These are phyloP conservation scores for Pestalotiopsis sp. DNA, from an alignment of 2,329 filamentous ascomycete genomes.

Conservation along the genomic window DNA sequence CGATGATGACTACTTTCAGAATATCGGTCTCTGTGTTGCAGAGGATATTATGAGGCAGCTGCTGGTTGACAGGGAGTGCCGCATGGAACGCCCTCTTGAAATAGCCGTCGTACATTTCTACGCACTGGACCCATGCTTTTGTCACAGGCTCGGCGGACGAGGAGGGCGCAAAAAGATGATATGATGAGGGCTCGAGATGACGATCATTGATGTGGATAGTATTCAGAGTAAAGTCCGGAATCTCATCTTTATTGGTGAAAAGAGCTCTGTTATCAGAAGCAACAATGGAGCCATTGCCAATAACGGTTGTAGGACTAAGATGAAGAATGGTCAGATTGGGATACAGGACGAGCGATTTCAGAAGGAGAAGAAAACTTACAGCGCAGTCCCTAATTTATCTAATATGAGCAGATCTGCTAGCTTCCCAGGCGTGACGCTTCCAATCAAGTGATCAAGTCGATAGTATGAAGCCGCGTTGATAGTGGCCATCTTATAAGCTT, in stretches of 20 bases:
- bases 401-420: slow-evolving; percentile 20
- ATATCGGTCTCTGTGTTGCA: slow-evolving; percentile 29
- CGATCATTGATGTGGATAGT: slow-evolving; percentile 16
- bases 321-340: not conserved
- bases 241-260: slow-evolving; percentile 19
- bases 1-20: slow-evolving; percentile 24
- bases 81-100: slow-evolving; percentile 26
- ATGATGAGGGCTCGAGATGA: slow-evolving; percentile 13
- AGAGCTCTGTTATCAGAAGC: slow-evolving; percentile 19
- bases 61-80: slow-evolving; percentile 9
- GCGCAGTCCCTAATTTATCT: slow-evolving; percentile 17
- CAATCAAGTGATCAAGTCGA: slow-evolving; percentile 21
- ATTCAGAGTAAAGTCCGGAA: slow-evolving; percentile 21
- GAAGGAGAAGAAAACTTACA: not conserved
- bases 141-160: not conserved
- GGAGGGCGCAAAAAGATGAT: slow-evolving; percentile 11
- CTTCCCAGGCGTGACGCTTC: slow-evolving; percentile 22
- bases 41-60: slow-evolving; percentile 27
- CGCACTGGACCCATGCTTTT: slow-evolving; percentile 22
- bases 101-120: slow-evolving; percentile 28
- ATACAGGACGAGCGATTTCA: not conserved
- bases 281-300: slow-evolving; percentile 23
- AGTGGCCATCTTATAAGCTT: slow-evolving; percentile 23
- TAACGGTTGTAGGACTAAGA: slow-evolving; percentile 18
- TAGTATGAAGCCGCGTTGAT: slow-evolving; percentile 22